phyloP scores from a whole-genome alignment of 2,329 filamentous ascomycete genomes.

The Epichloe uncinata region DNA sequence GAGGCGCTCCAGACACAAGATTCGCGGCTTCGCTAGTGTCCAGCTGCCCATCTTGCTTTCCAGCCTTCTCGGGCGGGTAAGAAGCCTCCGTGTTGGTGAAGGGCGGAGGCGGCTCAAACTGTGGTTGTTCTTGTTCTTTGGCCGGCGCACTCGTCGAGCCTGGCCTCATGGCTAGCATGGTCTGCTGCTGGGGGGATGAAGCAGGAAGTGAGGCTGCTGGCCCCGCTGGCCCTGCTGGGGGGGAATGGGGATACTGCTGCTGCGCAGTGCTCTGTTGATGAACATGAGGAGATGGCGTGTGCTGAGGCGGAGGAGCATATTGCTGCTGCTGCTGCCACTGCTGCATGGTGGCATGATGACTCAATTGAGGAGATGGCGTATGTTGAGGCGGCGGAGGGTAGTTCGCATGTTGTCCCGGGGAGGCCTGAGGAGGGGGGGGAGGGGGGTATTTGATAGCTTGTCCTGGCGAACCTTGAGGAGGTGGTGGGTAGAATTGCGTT shows the following conservation, averaged over 20 bases:
- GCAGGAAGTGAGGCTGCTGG: neutral
- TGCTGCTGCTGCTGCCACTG: slow-evolving; percentile 2
- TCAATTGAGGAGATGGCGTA: slow-evolving; percentile 6
- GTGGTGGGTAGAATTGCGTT: slow-evolving; percentile 29
- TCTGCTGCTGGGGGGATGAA: slow-evolving; percentile 6
- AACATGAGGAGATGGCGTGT: slow-evolving; percentile 6
- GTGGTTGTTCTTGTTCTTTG: slow-evolving; percentile 12
- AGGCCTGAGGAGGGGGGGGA: slow-evolving; percentile 13
- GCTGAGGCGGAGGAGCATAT: slow-evolving; percentile 14
- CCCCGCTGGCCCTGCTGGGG: neutral
- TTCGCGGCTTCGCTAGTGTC: slow-evolving; percentile 15
- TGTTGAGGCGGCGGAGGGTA: slow-evolving; percentile 18
- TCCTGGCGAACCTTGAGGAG: slow-evolving; percentile 12
- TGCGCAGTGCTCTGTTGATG: slow-evolving; percentile 9
- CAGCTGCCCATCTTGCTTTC: slow-evolving; percentile 11
- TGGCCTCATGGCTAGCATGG: slow-evolving; percentile 13
- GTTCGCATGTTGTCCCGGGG: slow-evolving; percentile 7
- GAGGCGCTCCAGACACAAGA: slow-evolving; percentile 26
- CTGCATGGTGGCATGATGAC: slow-evolving; percentile 10
- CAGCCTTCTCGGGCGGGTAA: slow-evolving; percentile 18
- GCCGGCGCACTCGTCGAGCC: slow-evolving; percentile 11
- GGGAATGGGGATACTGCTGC: slow-evolving; percentile 11
- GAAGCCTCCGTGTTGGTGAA: slow-evolving; percentile 10
- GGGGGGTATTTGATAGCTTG: slow-evolving; percentile 15
- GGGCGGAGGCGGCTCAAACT: slow-evolving; percentile 16